These are phyloP conservation scores for Phoma sp. DNA, from an alignment of 2,329 filamentous ascomycete species.

Conservation along the genomic window DNA sequence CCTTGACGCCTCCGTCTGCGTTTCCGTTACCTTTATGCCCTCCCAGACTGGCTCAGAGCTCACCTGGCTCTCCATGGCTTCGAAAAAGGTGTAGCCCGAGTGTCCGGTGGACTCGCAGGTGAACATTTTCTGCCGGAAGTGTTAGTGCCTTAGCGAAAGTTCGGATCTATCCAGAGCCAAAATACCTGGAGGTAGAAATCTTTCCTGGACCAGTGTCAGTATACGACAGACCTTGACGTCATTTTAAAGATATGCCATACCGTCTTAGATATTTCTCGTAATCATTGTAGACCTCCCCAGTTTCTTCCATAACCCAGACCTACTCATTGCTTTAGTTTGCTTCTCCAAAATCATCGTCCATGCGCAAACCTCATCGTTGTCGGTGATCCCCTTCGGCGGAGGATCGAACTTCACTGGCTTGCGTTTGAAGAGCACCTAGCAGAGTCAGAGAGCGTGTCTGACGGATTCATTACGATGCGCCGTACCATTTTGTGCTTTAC, in stretches of 20 bases:
- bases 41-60: slow-evolving; percentile 46
- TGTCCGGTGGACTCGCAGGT: slow-evolving; percentile 97
- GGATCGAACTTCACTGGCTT: slow-evolving; percentile 88
- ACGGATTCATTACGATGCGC: not conserved
- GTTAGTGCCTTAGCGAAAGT: slow-evolving; percentile 23
- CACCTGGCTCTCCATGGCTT: slow-evolving; percentile 90
- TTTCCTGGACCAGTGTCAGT: slow-evolving; percentile 62
- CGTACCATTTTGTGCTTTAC: slow-evolving; percentile 42
- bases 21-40: slow-evolving; percentile 38
- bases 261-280: slow-evolving; percentile 88
- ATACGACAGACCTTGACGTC: slow-evolving; percentile 25
- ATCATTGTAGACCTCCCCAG: slow-evolving; percentile 84
- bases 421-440: slow-evolving; percentile 90
- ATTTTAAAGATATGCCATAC: slow-evolving; percentile 57
- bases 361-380: slow-evolving; percentile 76
- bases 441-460: slow-evolving; percentile 22
- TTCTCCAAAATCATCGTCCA: slow-evolving; percentile 5
- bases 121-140: slow-evolving; percentile 71
- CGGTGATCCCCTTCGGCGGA: slow-evolving; percentile 74
- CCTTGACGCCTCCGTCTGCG: slow-evolving; percentile 68
- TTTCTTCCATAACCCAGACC: slow-evolving; percentile 92
- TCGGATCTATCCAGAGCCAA: not conserved
- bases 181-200: slow-evolving; percentile 90
- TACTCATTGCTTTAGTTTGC: slow-evolving; percentile 51
- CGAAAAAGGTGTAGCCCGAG: slow-evolving; percentile 88